Conservation (phyloP, 108 stramenopile species). For the Cyclotella sp. region DNA sequence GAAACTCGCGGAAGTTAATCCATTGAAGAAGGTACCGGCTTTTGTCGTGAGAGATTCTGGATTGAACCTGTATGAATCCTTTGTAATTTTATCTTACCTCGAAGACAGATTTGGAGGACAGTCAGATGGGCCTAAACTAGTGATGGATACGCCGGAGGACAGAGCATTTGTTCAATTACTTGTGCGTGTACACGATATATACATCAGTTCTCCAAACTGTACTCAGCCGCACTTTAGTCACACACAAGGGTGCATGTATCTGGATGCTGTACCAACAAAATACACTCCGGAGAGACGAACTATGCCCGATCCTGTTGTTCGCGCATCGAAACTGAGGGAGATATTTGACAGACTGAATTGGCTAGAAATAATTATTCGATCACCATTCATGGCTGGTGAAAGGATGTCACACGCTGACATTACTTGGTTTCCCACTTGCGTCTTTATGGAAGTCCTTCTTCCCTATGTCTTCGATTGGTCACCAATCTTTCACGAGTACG, state of each 20-base stretch:
- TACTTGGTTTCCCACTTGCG: slow-evolving; percentile 59
- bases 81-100: slow-evolving; percentile 68
- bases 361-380: slow-evolving; percentile 40
- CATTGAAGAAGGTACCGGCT: slow-evolving; percentile 66
- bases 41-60: slow-evolving; percentile 42
- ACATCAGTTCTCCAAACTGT: slow-evolving; percentile 62
- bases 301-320: slow-evolving; percentile 38
- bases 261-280: slow-evolving; percentile 42
- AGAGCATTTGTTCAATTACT: slow-evolving; percentile 47
- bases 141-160: slow-evolving; percentile 46
- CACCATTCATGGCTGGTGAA: slow-evolving; percentile 53
- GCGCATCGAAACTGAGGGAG: slow-evolving; percentile 57
- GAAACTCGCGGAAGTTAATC: slow-evolving; percentile 53
- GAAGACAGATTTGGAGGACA: slow-evolving; percentile 56
- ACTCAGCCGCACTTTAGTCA: slow-evolving; percentile 57
- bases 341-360: slow-evolving; percentile 50
- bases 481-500: slow-evolving; percentile 39
- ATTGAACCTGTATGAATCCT: slow-evolving; percentile 56
- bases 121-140: slow-evolving; percentile 15
- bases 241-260: slow-evolving; percentile 65
- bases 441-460: slow-evolving; percentile 57
- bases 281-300: slow-evolving; percentile 45
- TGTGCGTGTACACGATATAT: slow-evolving; percentile 55
- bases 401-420: slow-evolving; percentile 56
- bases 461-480: slow-evolving; percentile 59